Percentiles rank a stretch among this genome's conserved stretches.
These are phyloP conservation scores for Parmelia sp. DNA, from an alignment of 495 filamentous ascomycete genomes.

Conservation along the genomic window DNA sequence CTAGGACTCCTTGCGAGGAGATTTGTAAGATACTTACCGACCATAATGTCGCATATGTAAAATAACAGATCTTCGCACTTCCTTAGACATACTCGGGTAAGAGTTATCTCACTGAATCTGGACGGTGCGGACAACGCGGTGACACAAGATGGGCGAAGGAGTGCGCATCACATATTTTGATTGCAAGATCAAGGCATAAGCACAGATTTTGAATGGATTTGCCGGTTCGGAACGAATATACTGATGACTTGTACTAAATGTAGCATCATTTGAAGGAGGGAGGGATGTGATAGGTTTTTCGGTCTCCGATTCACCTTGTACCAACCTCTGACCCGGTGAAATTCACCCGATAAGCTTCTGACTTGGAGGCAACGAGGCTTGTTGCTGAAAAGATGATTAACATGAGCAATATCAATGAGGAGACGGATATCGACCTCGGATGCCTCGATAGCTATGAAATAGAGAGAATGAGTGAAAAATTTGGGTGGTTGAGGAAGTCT, in stretches of 20 bases:
- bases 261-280: background rate
- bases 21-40: background rate
- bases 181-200: background rate
- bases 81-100: background rate
- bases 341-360: too few relatives aligned
- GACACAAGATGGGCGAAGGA: too few relatives aligned
- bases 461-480: background rate
- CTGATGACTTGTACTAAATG: background rate
- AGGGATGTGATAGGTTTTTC: background rate
- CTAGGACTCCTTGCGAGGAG: background rate
- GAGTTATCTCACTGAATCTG: background rate
- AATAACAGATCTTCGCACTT: background rate
- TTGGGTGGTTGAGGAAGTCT: background rate
- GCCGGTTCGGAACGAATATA: background rate
- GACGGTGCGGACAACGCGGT: background rate
- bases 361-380: background rate
- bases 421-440: background rate
- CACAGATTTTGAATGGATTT: background rate
- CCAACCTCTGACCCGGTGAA: too few relatives aligned
- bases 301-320: background rate
- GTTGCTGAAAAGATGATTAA: background rate
- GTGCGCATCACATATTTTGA: too few relatives aligned
- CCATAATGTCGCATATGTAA: background rate
- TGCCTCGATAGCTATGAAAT: background rate
- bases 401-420: background rate